Evolutionary conservation across 768 basidiomycete genomes (phyloP), one percentile per base, ranked within the genome.

Genomic region (Tulasnella sp.): DNA sequence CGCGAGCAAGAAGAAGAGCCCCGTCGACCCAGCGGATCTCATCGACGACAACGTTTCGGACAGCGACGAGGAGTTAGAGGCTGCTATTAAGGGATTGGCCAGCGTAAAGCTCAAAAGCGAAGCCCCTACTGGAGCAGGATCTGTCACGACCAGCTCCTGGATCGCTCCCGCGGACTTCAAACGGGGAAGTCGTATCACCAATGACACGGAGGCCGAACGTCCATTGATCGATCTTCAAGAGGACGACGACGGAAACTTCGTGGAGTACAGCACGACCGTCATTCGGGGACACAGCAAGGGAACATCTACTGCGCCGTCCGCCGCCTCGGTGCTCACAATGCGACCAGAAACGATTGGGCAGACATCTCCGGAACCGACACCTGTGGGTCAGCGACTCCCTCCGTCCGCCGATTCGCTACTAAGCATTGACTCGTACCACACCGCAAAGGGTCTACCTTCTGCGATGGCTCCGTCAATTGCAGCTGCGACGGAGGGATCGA

Each of bases 401-500:
- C 78, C 48, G 77, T 79, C 74, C 70, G 79, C 48, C 37, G 79
- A 77, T 46, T 57, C 75, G n/a, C 51, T 73, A 39, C n/a, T 76
- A 7, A 87, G 89, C 3, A 83, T 89, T 73, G 88, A 90, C 80
- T 88, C 91, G 1, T 92, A 91, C 83, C 89, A 89, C 80, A 93
- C 92, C 7, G 91, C 91, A 11, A 85, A 86, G 32, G 84, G 86
- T 86, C 88, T 73, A 13, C 46, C 79, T 23, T 55, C 79, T 35
- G 55, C 67, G 35, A 75, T 57, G 39, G 78, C 26, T n/a, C 74
- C 73, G 7, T 79, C 75, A 16, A 86, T 83, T 39, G 88, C 92
- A 1, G 87, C 86, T 20, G 93, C 93, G 5, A 94, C 93, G 0
- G 91, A 93, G 80, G 93, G 92, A 26, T 93, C 92, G 1, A 92